Conservation (phyloP, 2,329 filamentous ascomycete species). For the Elsinoe necatrix region DNA sequence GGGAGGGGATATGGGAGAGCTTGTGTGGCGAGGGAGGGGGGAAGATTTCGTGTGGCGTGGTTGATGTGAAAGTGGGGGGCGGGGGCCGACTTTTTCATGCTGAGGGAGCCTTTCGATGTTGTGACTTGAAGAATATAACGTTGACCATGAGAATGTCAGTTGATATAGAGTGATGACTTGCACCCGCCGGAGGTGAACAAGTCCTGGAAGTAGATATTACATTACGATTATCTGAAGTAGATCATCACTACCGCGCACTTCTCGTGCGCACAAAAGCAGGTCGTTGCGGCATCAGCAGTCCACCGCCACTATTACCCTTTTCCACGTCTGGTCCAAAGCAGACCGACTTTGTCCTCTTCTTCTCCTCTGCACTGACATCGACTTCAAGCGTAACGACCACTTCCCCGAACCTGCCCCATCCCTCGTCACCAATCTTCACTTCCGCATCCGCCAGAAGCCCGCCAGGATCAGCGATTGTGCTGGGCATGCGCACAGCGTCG, state of each 20-base stretch:
- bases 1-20: no score
- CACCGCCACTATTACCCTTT: background rate
- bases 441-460: background rate
- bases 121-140: no score
- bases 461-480: conserved; percentile 1
- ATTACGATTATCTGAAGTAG: background rate
- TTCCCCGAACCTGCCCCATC: conserved; percentile 4
- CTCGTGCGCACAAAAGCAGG: conserved; percentile 2
- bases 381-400: conserved; percentile 7
- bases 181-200: no score
- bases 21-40: background rate
- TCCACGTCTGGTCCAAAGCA: conserved; percentile 1
- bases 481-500: background rate
- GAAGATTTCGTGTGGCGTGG: no score
- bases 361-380: conserved; percentile 7
- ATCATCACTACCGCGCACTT: conserved; percentile 1
- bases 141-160: no score
- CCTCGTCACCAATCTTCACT: background rate
- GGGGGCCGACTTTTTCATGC: no score
- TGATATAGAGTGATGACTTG: no score
- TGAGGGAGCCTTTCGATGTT: no score
- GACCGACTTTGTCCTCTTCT: conserved; percentile 10
- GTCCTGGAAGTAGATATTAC: background rate
- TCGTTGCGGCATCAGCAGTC: conserved; percentile 8
- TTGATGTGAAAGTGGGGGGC: no score